phyloP scores from a whole-genome alignment of 2,329 filamentous ascomycete species.

The Chrysosporium keratinophilum region DNA sequence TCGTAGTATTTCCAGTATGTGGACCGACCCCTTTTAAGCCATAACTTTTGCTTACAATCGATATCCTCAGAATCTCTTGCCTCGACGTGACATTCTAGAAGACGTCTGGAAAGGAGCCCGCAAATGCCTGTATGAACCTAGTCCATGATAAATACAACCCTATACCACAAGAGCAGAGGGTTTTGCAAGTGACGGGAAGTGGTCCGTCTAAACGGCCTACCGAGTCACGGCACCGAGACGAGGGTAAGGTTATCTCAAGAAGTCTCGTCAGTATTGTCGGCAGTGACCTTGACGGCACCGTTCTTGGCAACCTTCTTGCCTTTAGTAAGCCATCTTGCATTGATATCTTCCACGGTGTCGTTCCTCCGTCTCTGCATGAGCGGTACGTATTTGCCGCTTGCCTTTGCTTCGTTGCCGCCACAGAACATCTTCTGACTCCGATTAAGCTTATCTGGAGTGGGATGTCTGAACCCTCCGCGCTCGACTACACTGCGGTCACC shows the following conservation, averaged over 20 bases:
- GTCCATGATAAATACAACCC: slow-evolving; percentile 28
- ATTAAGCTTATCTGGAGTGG: slow-evolving; percentile 21
- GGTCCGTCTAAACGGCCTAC: no score
- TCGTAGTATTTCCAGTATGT: slow-evolving; percentile 82
- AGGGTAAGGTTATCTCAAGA: slow-evolving; percentile 5
- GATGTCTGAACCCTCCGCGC: slow-evolving; percentile 19
- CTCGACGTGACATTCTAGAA: slow-evolving; percentile 64
- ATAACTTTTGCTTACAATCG: slow-evolving; percentile 2
- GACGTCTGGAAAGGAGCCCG: slow-evolving; percentile 80
- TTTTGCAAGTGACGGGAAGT: not conserved
- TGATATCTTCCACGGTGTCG: slow-evolving; percentile 52
- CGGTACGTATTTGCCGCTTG: slow-evolving; percentile 49
- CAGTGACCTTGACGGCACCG: slow-evolving; percentile 11
- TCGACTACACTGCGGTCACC: slow-evolving; percentile 27
- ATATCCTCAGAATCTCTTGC: slow-evolving; percentile 50
- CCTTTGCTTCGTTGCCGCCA: slow-evolving; percentile 45
- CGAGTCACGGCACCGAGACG: not conserved
- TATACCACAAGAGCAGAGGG: not conserved
- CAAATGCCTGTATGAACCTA: slow-evolving; percentile 67
- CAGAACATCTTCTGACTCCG: slow-evolving; percentile 47
- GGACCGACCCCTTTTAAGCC: not conserved
- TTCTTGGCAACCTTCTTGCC: slow-evolving; percentile 10
- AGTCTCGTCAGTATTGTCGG: not conserved
- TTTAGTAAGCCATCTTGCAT: slow-evolving; percentile 44
- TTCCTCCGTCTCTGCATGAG: slow-evolving; percentile 47